Evolutionary conservation across 768 basidiomycete species (phyloP), one percentile per base, ranked within the genome.

Genomic region (Porphyrellus cyaneotinctus): DNA sequence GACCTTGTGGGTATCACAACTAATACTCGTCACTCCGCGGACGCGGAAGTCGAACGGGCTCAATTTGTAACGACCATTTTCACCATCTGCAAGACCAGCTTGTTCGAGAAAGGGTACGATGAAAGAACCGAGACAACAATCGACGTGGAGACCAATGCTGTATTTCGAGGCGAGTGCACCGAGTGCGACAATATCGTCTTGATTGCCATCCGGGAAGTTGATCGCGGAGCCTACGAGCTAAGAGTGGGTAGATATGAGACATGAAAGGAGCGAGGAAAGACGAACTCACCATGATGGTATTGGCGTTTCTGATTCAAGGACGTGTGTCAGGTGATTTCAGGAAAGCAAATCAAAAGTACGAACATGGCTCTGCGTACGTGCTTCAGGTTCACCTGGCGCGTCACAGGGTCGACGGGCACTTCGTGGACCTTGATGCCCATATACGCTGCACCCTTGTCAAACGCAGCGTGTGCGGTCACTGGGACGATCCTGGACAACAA

Each of bases 1-100:
- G 38, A 87, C 90, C 75, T 95, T 95, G 74, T 97, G 94, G 8
- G 91, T 92, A 74, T 99, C 95, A 68, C 95, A 97, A 55, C 91
- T 94, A 50, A 97, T 91, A 61, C 85, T 87, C 3, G 95, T 97
- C 22, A 99, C 95, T 4, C 95, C 95, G 3, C 80, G 77, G 2
- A 97, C 85, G 20, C 84, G 74, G 70, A 99, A 99, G 70, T 98
- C 95, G 64, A 97, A 98, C 0, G 83, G 86, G 33, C 76, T 69
- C 22, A 88, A 64, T 53, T 78, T 79, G 59, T 77, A 85, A 37
- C 50, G 57, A 26, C 82, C 82, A 36, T 74, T 70, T 54, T 78
- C 74, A 2, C 84, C 84, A 7, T 28, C 26, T 9, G 26, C 26
- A 28, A 28, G 26, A 9, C 26, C 26, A 28, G 26, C 26, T 28